phyloP scores from a whole-genome alignment of 768 basidiomycete species.

The Gymnopilus dilepis region DNA sequence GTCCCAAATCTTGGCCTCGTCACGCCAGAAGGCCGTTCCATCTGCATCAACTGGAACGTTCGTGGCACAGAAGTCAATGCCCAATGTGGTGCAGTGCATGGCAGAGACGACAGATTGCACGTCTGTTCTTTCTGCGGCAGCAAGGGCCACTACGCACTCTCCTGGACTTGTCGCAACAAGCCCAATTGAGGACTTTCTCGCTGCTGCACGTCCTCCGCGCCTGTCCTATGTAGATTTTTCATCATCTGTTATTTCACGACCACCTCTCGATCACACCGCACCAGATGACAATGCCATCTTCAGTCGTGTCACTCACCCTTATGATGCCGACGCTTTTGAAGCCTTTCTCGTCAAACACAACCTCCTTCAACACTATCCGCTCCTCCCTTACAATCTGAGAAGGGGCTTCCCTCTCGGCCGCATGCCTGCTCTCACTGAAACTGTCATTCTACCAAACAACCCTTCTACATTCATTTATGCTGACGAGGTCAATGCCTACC shows the following conservation, averaged over 20 bases:
- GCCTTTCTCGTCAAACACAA: constrained; percentile 25
- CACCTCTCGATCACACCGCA: constrained; percentile 7
- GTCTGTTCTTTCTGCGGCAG: constrained; percentile 37
- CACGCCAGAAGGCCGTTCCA: constrained; percentile 13
- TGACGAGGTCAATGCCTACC: constrained; percentile 24
- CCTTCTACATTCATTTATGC: constrained; percentile 12
- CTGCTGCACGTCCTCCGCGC: background rate
- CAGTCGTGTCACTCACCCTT: constrained; percentile 34
- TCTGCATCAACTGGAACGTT: background rate
- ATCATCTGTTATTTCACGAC: constrained; percentile 18
- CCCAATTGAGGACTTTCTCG: constrained; percentile 4
- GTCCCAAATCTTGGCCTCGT: constrained; percentile 10
- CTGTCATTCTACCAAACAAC: constrained; percentile 30
- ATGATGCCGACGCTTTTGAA: constrained; percentile 34
- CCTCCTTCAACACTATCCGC: constrained; percentile 32
- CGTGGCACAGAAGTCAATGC: background rate
- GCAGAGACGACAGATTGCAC: constrained; percentile 22
- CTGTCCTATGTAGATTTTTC: constrained; percentile 29
- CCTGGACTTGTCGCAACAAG: constrained; percentile 27
- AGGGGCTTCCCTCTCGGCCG: constrained; percentile 39
- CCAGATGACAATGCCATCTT: constrained; percentile 26
- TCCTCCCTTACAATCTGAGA: constrained; percentile 33
- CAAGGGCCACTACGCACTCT: constrained; percentile 31
- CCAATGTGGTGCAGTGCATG: background rate
- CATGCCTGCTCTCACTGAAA: constrained; percentile 29